Evolutionary conservation across 2,329 filamentous ascomycete genomes (phyloP), one percentile per base, ranked within the genome.

Genomic region (Nemania diffusa): DNA sequence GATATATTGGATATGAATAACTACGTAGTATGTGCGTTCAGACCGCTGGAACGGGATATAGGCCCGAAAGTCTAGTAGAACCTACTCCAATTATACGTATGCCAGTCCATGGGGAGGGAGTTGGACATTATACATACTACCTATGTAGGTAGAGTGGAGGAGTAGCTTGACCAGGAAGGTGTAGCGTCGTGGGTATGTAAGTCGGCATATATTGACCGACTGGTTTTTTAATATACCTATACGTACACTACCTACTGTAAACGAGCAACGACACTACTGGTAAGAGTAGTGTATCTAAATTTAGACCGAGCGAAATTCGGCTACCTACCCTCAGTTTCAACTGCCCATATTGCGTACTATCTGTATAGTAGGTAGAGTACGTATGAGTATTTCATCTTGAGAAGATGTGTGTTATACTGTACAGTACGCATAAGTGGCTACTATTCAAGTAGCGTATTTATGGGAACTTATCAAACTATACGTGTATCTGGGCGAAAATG

Each of bases 151-250:
- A 46, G 42, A 8, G 44, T 59, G 59, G 58, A 68, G 56, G 62
- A 64, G 64, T 69, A 64, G 42, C 69, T 64, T 62, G 64, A 62
- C 57, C 40, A 55, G 66, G 69, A 69, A 69, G 66, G 63, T 70
- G 62, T 37, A 53, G 40, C 15, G 40, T 44, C 15, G 40, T 20
- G 32, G 44, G 34, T 26, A 56, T 51, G 34, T 26, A 56, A 62
- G 53, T 56, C 51, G 62, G 44, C 58, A 57, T 52, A 56, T 46
- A 50, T 59, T 46, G 44, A 46, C 34, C 48, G 57, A 67, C 27
- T 44, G 29, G 27, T 61, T 29, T 37, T 42, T 42, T 15, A n/a
- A 42, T 42, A 42, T n/a, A 2, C 15, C 17, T 52, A 26, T 37
- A 2, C 22, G 20, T 22, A 22, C 22, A 26, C 20, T 50, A 8